Evolutionary conservation across 352 stramenopile species (phyloP).

Genomic region (Phytophthora melonis): DNA sequence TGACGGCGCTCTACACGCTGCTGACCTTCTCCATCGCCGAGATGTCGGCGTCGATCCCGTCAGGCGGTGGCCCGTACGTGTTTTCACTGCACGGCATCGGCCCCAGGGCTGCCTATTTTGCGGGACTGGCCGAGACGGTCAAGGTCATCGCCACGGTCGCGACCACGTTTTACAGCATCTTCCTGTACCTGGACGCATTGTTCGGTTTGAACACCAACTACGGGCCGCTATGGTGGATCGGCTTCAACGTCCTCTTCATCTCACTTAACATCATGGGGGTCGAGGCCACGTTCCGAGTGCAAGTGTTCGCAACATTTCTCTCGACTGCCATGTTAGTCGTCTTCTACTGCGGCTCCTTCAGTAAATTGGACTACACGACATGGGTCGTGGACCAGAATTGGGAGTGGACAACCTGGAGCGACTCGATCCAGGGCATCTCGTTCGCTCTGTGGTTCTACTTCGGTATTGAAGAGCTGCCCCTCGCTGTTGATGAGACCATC

Average conservation of each 20-base stretch:
- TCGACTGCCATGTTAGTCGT: constrained; percentile 60
- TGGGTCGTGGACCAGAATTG: constrained; percentile 66
- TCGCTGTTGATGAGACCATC: constrained; percentile 79
- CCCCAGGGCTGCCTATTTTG: constrained; percentile 61
- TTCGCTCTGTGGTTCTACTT: constrained; percentile 83
- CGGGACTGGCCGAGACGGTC: constrained; percentile 67
- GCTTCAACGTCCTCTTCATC: constrained; percentile 67
- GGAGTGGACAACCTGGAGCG: constrained; percentile 55
- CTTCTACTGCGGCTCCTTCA: constrained; percentile 67
- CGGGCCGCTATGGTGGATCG: constrained; percentile 61
- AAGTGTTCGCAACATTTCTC: constrained; percentile 62
- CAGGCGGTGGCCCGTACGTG: constrained; percentile 72
- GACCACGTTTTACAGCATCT: constrained; percentile 63
- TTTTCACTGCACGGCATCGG: constrained; percentile 74
- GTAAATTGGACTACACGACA: constrained; percentile 58
- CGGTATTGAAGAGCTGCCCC: constrained; percentile 77
- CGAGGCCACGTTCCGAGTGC: constrained; percentile 66
- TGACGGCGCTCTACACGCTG: constrained; percentile 74
- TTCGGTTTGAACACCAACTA: constrained; percentile 51
- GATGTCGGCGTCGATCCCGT: constrained; percentile 65
- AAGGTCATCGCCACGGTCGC: constrained; percentile 67
- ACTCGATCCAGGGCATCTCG: constrained; percentile 62
- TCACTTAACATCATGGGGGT: constrained; percentile 71
- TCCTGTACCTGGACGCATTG: constrained; percentile 65
- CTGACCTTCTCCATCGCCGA: constrained; percentile 81